Conservation (phyloP, 495 filamentous ascomycete genomes). For the Neurospora sp. region DNA sequence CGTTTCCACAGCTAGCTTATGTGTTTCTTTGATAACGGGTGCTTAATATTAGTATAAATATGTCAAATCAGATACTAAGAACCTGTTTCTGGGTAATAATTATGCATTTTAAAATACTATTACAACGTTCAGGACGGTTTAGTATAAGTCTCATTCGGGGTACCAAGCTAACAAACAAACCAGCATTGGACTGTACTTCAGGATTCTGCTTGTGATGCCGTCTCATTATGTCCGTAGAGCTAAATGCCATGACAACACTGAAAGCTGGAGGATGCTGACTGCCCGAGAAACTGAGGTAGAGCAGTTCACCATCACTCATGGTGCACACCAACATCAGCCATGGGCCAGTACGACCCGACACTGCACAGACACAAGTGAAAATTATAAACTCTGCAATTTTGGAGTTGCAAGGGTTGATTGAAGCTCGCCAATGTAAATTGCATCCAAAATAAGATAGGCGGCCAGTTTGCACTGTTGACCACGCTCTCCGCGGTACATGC, state of each 20-base stretch:
- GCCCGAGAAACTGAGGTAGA: neutral
- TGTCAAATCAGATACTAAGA: no score
- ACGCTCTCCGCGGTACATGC: neutral
- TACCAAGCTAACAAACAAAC: no score
- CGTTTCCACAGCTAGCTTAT: no score
- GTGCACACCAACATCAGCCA: neutral
- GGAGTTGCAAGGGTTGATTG: neutral
- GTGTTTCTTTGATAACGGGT: no score
- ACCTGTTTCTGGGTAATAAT: no score
- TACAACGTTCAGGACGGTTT: no score
- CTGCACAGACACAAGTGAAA: neutral
- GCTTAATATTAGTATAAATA: no score
- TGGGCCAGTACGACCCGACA: neutral
- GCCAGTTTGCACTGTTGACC: neutral
- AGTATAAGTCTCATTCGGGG: no score
- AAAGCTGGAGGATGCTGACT: neutral
- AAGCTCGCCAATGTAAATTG: neutral
- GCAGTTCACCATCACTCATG: neutral
- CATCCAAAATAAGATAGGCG: neutral
- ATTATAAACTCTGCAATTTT: neutral
- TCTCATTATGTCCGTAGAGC: neutral
- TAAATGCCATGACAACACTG: neutral
- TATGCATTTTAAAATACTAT: no score
- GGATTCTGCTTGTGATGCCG: neutral
- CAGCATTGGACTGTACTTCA: neutral